Conservation (phyloP, 2,329 filamentous ascomycete species). For the Neonectria hederae region DNA sequence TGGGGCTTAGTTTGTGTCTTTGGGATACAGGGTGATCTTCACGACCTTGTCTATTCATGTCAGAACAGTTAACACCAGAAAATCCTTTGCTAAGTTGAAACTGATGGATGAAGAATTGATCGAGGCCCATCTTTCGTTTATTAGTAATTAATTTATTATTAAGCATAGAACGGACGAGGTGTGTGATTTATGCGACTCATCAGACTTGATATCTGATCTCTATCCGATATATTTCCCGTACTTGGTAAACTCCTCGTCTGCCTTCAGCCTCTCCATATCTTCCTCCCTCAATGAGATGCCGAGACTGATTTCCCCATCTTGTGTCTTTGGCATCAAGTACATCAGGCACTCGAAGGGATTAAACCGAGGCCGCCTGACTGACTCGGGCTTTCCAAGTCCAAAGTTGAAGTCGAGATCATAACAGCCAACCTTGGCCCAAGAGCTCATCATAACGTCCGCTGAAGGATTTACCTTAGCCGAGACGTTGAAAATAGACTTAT, state of each 20-base stretch:
- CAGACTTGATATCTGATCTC: no score
- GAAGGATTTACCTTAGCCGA: slow-evolving; percentile 49
- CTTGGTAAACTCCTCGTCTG: slow-evolving; percentile 52
- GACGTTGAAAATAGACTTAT: slow-evolving; percentile 49
- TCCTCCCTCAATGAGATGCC: slow-evolving; percentile 57
- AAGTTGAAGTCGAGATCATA: slow-evolving; percentile 59
- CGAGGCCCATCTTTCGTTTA: no score
- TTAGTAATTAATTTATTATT: no score
- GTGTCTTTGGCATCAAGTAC: slow-evolving; percentile 59
- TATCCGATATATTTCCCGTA: slow-evolving; percentile 34
- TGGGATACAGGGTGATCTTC: no score
- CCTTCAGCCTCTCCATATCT: slow-evolving; percentile 56
- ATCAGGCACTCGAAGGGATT: slow-evolving; percentile 56
- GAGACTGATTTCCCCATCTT: slow-evolving; percentile 55
- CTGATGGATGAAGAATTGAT: no score
- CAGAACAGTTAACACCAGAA: no score
- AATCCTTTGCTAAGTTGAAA: no score
- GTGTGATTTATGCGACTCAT: no score
- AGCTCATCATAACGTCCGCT: slow-evolving; percentile 61
- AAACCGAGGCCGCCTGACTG: slow-evolving; percentile 59
- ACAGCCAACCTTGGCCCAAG: slow-evolving; percentile 59
- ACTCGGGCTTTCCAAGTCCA: slow-evolving; percentile 56
- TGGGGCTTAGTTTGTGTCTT: no score
- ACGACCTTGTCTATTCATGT: no score
- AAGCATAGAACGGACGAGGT: no score